Conservation (phyloP, 352 stramenopile genomes). For the Blastocystis sp. region DNA sequence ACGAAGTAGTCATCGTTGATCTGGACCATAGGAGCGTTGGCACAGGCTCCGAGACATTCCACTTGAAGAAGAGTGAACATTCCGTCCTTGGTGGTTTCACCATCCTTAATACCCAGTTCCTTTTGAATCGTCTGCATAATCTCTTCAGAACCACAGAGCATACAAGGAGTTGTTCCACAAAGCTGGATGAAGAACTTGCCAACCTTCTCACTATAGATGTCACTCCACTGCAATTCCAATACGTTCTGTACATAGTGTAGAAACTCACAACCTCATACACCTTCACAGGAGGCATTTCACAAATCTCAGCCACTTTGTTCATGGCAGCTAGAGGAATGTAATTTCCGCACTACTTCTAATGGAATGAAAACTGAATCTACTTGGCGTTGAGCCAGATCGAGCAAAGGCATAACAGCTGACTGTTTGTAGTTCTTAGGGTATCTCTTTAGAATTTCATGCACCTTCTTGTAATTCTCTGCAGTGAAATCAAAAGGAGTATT, state of each 20-base stretch:
- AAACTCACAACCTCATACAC: conserved; percentile 99
- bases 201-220: conserved; percentile 79
- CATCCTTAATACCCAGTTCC: conserved; percentile 85
- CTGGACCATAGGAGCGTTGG: conserved; percentile 98
- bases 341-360: conserved; percentile 82
- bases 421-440: conserved; percentile 98
- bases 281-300: conserved; percentile 82
- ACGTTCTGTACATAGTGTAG: conserved; percentile 96
- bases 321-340: conserved; percentile 95
- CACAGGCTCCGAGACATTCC: conserved; percentile 94
- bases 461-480: conserved; percentile 89
- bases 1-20: conserved; percentile 91
- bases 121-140: conserved; percentile 97
- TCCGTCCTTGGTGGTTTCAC: conserved; percentile 76
- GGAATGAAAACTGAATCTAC: conserved; percentile 60
- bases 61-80: conserved; percentile 92
- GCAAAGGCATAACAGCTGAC: conserved; percentile 92
- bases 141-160: conserved; percentile 96
- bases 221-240: not conserved
- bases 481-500: conserved; percentile 93
- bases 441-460: conserved; percentile 84
- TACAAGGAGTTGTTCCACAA: conserved; percentile 97
- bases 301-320: conserved; percentile 97
- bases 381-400: conserved; percentile 86
- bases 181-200: conserved; percentile 90